phyloP scores from a whole-genome alignment of 805 yeast genomes.

The Zygotorulaspora sp. region DNA sequence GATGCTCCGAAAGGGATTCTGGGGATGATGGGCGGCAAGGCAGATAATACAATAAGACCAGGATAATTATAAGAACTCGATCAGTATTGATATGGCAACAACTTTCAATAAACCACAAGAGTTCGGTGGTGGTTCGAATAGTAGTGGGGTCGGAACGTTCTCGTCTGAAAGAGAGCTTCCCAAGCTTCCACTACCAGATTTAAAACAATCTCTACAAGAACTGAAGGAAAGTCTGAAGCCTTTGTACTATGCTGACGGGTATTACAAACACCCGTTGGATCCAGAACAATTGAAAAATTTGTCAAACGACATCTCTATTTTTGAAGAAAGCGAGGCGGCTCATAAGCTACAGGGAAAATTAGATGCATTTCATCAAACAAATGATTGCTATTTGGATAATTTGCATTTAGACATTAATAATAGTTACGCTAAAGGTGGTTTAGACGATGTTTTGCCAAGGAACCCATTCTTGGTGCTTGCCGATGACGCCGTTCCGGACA shows the following conservation, averaged over 20 bases:
- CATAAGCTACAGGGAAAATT: conserved; percentile 52
- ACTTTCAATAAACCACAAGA: too few species aligned
- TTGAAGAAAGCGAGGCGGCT: conserved; percentile 42
- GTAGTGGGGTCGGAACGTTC: conserved; percentile 8
- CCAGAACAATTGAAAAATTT: conserved; percentile 34
- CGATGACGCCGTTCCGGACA: conserved; percentile 63
- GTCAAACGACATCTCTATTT: conserved; percentile 42
- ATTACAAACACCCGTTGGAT: conserved; percentile 31
- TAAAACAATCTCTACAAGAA: conserved; percentile 48
- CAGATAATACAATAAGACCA: too few species aligned
- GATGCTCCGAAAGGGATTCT: too few species aligned
- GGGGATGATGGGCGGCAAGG: too few species aligned
- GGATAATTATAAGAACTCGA: too few species aligned
- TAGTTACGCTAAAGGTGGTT: conserved; percentile 52
- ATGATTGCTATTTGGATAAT: conserved; percentile 52
- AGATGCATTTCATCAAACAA: conserved; percentile 40
- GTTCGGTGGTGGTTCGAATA: too few species aligned
- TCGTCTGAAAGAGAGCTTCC: conserved; percentile 40
- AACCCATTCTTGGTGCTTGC: conserved; percentile 73
- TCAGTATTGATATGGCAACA: too few species aligned
- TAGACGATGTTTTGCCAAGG: conserved; percentile 67
- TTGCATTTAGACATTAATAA: conserved; percentile 40
- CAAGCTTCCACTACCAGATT: conserved; percentile 56
- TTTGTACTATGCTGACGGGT: conserved; percentile 50
- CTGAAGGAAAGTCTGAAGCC: conserved; percentile 57